Evolutionary conservation across 176 grass and related monocot species (phyloP).

Genomic region (Carex cristatella): DNA sequence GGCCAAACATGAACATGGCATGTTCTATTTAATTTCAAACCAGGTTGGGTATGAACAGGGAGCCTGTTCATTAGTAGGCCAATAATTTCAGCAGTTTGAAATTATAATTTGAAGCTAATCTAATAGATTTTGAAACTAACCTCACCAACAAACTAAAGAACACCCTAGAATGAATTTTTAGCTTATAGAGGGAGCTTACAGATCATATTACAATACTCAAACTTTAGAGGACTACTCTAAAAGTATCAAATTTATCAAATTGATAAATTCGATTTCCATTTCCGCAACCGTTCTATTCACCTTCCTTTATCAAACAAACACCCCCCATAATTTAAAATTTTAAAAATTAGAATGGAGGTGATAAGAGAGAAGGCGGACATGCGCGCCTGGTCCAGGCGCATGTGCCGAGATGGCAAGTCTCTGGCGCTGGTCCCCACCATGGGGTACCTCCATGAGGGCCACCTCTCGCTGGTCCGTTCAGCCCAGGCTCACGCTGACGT

Average conservation of each 20-base stretch:
- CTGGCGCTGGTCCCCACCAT: slow-evolving; percentile 79
- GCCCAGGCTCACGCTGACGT: slow-evolving; percentile 40
- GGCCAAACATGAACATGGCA: too few species aligned
- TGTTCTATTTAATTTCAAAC: too few species aligned
- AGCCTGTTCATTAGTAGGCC: too few species aligned
- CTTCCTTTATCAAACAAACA: not conserved
- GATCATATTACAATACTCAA: not conserved
- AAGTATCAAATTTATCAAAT: not conserved
- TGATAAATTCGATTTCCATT: not conserved
- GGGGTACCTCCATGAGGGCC: slow-evolving; percentile 87
- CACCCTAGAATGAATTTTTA: too few species aligned
- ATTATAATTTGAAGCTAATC: too few species aligned
- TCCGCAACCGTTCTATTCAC: not conserved
- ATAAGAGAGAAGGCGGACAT: slow-evolving; percentile 66
- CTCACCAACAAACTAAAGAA: too few species aligned
- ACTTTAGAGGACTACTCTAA: not conserved
- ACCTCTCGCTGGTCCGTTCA: slow-evolving; percentile 57
- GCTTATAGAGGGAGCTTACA: not conserved
- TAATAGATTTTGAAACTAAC: too few species aligned
- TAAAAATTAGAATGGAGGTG: slow-evolving; percentile 43
- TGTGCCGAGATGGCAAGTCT: slow-evolving; percentile 43
- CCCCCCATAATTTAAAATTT: not conserved
- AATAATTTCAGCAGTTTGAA: too few species aligned
- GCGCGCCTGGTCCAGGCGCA: slow-evolving; percentile 53
- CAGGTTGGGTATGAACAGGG: too few species aligned